These are phyloP conservation scores for Juncus inflexus DNA, from an alignment of 176 grass and related monocot genomes.

Conservation along the genomic window DNA sequence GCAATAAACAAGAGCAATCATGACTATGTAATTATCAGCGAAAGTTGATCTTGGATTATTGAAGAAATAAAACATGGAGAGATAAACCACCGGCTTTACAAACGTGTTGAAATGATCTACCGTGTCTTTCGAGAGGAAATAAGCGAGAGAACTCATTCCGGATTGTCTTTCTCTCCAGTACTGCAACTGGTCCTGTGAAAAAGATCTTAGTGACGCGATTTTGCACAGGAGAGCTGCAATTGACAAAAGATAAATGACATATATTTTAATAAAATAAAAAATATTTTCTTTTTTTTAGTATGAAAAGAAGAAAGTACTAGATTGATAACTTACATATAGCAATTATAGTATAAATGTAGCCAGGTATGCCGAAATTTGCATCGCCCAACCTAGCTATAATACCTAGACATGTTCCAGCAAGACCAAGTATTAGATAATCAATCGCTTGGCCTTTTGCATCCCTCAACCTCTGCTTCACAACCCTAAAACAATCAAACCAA, in stretches of 20 bases:
- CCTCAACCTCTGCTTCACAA: constrained; percentile 76
- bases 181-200: constrained; percentile 66
- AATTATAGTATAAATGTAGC: constrained; percentile 88
- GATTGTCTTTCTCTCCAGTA: constrained; percentile 69
- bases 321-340: constrained; percentile 73
- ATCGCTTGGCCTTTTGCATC: constrained; percentile 65
- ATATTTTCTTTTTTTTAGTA: not conserved
- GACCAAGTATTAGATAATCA: constrained; percentile 88
- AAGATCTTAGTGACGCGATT: constrained; percentile 64
- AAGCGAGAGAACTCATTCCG: constrained; percentile 75
- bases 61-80: constrained; percentile 95
- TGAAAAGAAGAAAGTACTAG: not conserved
- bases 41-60: constrained; percentile 74
- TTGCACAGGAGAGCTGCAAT: constrained; percentile 78
- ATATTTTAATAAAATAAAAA: not conserved
- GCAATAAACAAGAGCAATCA: constrained; percentile 74
- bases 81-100: constrained; percentile 75
- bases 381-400: constrained; percentile 64
- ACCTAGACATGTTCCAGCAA: constrained; percentile 92
- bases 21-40: constrained; percentile 43
- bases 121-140: constrained; percentile 75
- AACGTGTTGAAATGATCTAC: constrained; percentile 72
- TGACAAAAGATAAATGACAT: not conserved
- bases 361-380: constrained; percentile 61
- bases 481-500: constrained; percentile 40